Conservation (phyloP, 164 flowering plant genomes). For the Sextonia rubra region DNA sequence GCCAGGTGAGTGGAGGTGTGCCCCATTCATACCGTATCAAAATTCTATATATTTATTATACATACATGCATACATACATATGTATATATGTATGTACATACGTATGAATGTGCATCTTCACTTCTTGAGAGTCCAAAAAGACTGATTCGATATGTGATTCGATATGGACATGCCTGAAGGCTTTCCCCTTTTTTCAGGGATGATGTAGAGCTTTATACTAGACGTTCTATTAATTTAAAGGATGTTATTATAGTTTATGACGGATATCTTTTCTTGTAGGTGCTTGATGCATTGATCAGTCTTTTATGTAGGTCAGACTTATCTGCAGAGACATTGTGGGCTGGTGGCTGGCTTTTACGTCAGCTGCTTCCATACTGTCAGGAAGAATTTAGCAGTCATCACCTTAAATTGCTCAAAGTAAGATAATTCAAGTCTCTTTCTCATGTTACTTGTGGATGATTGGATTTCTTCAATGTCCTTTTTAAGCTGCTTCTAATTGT, state of each 20-base stretch:
- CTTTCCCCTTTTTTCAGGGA: no score
- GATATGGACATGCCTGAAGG: no score
- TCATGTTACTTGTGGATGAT: not conserved
- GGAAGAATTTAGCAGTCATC: slow-evolving; percentile 66
- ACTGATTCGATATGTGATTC: no score
- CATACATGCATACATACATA: no score
- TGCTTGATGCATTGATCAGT: slow-evolving; percentile 78
- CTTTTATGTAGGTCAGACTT: slow-evolving; percentile 81
- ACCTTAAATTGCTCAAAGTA: slow-evolving; percentile 66
- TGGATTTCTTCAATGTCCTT: not conserved
- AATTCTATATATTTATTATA: no score
- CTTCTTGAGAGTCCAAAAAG: no score
- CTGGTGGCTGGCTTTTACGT: slow-evolving; percentile 97
- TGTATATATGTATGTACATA: no score
- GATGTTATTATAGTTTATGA: not conserved
- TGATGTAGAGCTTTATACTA: not conserved
- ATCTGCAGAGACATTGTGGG: slow-evolving; percentile 92
- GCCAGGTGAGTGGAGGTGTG: no score
- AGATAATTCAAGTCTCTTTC: slow-evolving; percentile 8
- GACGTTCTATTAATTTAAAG: not conserved
- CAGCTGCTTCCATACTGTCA: slow-evolving; percentile 90
- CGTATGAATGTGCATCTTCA: no score
- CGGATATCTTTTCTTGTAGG: slow-evolving; percentile 37
- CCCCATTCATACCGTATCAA: no score
- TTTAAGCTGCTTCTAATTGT: not conserved